Evolutionary conservation across 2,329 filamentous ascomycete species (phyloP), one percentile per base, ranked within the genome.

Genomic region (Fusarium anguioides): DNA sequence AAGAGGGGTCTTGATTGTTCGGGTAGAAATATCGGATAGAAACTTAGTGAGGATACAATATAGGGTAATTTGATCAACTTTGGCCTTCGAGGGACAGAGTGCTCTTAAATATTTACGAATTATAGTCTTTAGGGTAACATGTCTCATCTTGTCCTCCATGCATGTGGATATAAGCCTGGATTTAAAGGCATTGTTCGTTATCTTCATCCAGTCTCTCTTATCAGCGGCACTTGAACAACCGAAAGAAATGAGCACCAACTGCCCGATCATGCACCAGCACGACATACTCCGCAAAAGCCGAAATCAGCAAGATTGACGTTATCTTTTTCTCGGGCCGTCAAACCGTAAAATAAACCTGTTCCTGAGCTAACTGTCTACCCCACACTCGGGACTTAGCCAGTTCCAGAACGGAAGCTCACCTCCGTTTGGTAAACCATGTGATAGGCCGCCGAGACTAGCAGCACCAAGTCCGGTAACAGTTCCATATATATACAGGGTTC

Each of bases 391-490:
- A 33, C 57, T 60, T 60, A 7, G 37, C 57, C 37, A 6, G 5
- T 60, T 60, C 37, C 7, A 60, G 57, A 37, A 60, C 57, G 57
- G 57, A 60, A 3, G 12, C 47, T 33, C 33, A 11, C 26, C 57
- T 60, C 57, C 57, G 31, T 60, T 49, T 41, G 44, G 18, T 24
- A 37, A 21, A 51, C 18, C 35, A 23, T 41, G 18, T 27, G 33
- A 52, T 39, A 18, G 37, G 54, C 18, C 29, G 42, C 29, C 46
- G 46, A 27, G 10, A 20, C n/a, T 5, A 39, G 31, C 15, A 33
- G 20, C 31, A 17, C 44, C 44, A 44, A 39, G 53, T 18, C 24
- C 31, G 29, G 33, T 11, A 40, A 6, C 14, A 7, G 33, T 27
- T 29, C 57, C 54, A 27, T 33, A 20, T 27, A 44, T 23, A 33